phyloP scores from a whole-genome alignment of 192 early-diverging fungal species.

The Coemansia sp. region DNA sequence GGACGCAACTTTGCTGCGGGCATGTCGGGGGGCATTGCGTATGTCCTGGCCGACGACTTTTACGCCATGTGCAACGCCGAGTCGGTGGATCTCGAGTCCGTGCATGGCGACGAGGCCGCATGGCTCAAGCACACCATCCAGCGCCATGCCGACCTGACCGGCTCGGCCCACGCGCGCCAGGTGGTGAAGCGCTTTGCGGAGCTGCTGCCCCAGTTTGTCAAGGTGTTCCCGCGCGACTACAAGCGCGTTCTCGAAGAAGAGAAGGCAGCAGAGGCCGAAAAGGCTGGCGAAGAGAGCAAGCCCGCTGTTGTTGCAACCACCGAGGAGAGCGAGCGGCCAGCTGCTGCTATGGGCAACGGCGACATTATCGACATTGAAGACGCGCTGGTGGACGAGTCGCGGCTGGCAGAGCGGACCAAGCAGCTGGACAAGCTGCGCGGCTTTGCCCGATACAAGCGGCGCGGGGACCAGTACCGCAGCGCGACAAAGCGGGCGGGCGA shows the following conservation, averaged over 20 bases:
- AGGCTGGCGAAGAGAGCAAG: not conserved
- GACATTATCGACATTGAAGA: slow-evolving; percentile 98
- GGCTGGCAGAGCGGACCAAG: slow-evolving; percentile 60
- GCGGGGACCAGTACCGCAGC: slow-evolving; percentile 83
- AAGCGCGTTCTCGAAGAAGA: slow-evolving; percentile 70
- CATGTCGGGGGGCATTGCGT: slow-evolving; percentile 97
- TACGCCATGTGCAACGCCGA: slow-evolving; percentile 77
- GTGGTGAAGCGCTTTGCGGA: slow-evolving; percentile 68
- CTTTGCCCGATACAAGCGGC: slow-evolving; percentile 91
- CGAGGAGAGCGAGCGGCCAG: slow-evolving; percentile 59
- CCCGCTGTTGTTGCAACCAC: slow-evolving; percentile 4
- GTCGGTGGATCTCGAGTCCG: slow-evolving; percentile 82
- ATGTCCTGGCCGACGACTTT: slow-evolving; percentile 76
- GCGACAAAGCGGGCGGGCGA: slow-evolving; percentile 75
- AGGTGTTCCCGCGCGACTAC: slow-evolving; percentile 93
- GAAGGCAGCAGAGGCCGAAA: slow-evolving; percentile 26
- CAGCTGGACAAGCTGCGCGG: slow-evolving; percentile 92
- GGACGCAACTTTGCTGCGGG: slow-evolving; percentile 99
- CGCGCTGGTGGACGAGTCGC: slow-evolving; percentile 71
- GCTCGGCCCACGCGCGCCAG: slow-evolving; percentile 68
- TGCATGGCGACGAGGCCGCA: slow-evolving; percentile 69
- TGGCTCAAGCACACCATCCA: slow-evolving; percentile 74
- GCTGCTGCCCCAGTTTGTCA: slow-evolving; percentile 77
- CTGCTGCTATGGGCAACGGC: too few species aligned
- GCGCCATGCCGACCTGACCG: slow-evolving; percentile 78